Evolutionary conservation across 106 monocot species (phyloP).

Genomic region (Acorus gramineus): DNA sequence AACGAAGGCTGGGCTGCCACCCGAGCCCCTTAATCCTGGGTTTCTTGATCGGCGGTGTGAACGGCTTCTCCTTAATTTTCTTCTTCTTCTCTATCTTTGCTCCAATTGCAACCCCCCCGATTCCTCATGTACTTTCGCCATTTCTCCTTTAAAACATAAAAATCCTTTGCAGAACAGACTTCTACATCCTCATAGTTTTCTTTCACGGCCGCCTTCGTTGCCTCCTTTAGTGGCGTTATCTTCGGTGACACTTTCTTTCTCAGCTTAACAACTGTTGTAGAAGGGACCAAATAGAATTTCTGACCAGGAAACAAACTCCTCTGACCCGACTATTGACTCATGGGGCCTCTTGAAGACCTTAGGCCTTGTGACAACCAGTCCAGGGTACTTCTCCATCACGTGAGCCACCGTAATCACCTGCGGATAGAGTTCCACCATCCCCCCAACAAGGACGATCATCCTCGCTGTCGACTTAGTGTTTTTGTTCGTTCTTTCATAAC

Average conservation of each 20-base stretch:
- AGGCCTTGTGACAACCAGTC: slow-evolving; percentile 10
- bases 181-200: background rate
- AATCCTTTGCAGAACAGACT: slow-evolving; percentile 10
- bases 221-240: background rate
- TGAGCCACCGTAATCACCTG: background rate
- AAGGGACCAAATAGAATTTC: slow-evolving; percentile 20
- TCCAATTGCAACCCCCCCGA: background rate
- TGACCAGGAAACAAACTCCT: slow-evolving; percentile 18
- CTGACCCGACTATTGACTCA: slow-evolving; percentile 9
- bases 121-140: background rate
- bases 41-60: slow-evolving; percentile 2
- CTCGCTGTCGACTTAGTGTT: background rate
- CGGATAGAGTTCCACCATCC: slow-evolving; percentile 16
- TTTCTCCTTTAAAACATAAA: slow-evolving; percentile 7
- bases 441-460: slow-evolving; percentile 13
- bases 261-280: slow-evolving; percentile 11
- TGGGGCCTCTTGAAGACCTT: slow-evolving; percentile 16
- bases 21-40: background rate
- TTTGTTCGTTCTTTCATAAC: no score
- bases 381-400: slow-evolving; percentile 17
- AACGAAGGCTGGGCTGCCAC: slow-evolving; percentile 13
- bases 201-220: background rate
- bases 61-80: slow-evolving; percentile 8
- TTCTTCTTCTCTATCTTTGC: background rate
- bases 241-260: background rate